Evolutionary conservation across 2,329 filamentous ascomycete genomes (phyloP).

Genomic region (Paramyrothecium roridum): DNA sequence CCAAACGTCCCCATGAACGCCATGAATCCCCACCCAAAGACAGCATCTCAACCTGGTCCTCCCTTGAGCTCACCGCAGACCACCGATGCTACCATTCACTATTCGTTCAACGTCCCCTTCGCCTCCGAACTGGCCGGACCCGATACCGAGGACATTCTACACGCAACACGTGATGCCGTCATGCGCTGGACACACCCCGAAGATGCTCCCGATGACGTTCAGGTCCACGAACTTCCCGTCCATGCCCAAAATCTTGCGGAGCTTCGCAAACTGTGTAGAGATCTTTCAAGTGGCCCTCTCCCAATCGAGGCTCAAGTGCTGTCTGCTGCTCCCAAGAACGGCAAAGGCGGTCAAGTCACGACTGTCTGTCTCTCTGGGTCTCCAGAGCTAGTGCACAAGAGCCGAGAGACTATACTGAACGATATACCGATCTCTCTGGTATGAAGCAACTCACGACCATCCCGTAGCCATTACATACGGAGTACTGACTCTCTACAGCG

Average conservation of each 20-base stretch:
- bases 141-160: conserved; percentile 90
- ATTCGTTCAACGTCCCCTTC: conserved; percentile 97
- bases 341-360: conserved; percentile 66
- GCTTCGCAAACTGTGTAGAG: conserved; percentile 75
- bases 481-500: conserved; percentile 51
- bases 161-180: conserved; percentile 83
- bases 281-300: conserved; percentile 68
- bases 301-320: conserved; percentile 82
- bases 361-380: conserved; percentile 91
- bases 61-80: conserved; percentile 66
- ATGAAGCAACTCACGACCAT: conserved; percentile 35
- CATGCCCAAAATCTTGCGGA: conserved; percentile 83
- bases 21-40: conserved; percentile 57
- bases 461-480: conserved; percentile 1
- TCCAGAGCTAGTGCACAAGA: conserved; percentile 83
- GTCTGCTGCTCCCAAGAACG: conserved; percentile 72
- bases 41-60: conserved; percentile 46
- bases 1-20: conserved; percentile 54
- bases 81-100: conserved; percentile 76
- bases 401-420: conserved; percentile 84
- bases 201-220: conserved; percentile 78
- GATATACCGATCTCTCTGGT: conserved; percentile 91
- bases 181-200: conserved; percentile 92
- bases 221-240: conserved; percentile 86
- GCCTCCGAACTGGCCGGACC: conserved; percentile 88